A percentile compares a stretch with the other conserved stretches of the same genome.
These are phyloP conservation scores for Microsporum audouinii DNA, from an alignment of 2,329 filamentous ascomycete genomes.

Conservation along the genomic window DNA sequence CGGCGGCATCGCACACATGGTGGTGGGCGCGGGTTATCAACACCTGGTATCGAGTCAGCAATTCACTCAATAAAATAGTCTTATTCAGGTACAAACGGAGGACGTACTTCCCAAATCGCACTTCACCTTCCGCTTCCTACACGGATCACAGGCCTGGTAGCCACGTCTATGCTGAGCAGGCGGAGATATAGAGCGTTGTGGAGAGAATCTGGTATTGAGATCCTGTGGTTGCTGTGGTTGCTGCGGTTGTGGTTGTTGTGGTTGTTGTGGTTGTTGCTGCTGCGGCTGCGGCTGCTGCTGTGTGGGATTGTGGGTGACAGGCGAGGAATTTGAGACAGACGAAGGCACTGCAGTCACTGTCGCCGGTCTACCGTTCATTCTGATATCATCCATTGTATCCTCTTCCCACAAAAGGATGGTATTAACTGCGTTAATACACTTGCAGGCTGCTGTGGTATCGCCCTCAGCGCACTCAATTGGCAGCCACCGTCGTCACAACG, in stretches of 20 bases:
- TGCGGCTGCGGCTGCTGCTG: not conserved
- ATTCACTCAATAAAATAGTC: not conserved
- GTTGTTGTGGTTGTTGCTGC: constrained; percentile 2
- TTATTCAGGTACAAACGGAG: not conserved
- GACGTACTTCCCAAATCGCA: constrained; percentile 38
- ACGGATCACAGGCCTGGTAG: constrained; percentile 40
- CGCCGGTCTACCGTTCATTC: constrained; percentile 7
- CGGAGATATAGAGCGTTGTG: constrained; percentile 24
- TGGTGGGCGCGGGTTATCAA: constrained; percentile 88
- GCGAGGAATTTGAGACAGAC: not conserved
- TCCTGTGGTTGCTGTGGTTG: constrained; percentile 12
- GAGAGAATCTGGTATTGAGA: constrained; percentile 19
- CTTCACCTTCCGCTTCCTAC: constrained; percentile 40
- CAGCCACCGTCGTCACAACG: constrained; percentile 3
- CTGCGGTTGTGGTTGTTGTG: constrained; percentile 1
- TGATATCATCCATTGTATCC: constrained; percentile 8
- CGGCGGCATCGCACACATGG: constrained; percentile 88
- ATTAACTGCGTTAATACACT: not conserved
- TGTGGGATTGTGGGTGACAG: not conserved
- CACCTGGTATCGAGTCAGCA: constrained; percentile 31
- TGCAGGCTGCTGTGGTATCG: not conserved
- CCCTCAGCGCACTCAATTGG: not conserved
- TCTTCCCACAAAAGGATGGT: not conserved
- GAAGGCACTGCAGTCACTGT: constrained; percentile 6
- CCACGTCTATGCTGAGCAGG: constrained; percentile 35